Evolutionary conservation across 768 basidiomycete species (phyloP), one percentile per base, ranked within the genome.

Genomic region (Tulasnella sp.): DNA sequence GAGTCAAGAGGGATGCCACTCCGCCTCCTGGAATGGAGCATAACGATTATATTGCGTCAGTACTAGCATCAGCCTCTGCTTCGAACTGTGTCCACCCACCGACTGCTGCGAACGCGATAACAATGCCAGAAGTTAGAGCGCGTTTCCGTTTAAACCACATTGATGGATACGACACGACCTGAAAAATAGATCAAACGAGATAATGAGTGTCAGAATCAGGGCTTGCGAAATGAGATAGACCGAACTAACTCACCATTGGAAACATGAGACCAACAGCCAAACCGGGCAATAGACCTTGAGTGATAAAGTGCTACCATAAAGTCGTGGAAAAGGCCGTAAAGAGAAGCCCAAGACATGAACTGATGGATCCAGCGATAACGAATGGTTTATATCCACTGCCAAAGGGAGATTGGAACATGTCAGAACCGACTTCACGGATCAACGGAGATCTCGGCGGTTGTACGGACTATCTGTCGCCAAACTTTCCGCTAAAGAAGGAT

Each of bases 1-100:
- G 71, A 3, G 67, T 38, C 11, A 73, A 11, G 11, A 62, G 30
- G 17, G 61, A 42, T 13, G 29, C 32, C 1, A 41, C 50, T 9
- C 61, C 61, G 3, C 61, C 61, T 24, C 61, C 61, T 62, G 26
- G 11, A 21, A 45, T 43, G 7, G 29, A 11, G 5, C 4, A 21
- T 8, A 24, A 19, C 3, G 5, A 23, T n/a, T n/a, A n/a, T n/a
- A n/a, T n/a, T n/a, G n/a, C n/a, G n/a, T 3, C 11, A 13, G 23
- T 26, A 15, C 34, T 15, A 15, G 7, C 34, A 5, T 5, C 15
- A 38, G 7, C 15, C 5, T 38, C 34, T 7, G 1, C 8, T 44
- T 30, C 2, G 23, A 44, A 2, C 10, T 13, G 29, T 13, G 23
- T 21, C 8, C 11, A 5, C 34, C 15, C 34, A 15, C 56, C 56